Evolutionary conservation across 1,139 yeast species (phyloP).

Genomic region (Nakaseomyces bracarensis): DNA sequence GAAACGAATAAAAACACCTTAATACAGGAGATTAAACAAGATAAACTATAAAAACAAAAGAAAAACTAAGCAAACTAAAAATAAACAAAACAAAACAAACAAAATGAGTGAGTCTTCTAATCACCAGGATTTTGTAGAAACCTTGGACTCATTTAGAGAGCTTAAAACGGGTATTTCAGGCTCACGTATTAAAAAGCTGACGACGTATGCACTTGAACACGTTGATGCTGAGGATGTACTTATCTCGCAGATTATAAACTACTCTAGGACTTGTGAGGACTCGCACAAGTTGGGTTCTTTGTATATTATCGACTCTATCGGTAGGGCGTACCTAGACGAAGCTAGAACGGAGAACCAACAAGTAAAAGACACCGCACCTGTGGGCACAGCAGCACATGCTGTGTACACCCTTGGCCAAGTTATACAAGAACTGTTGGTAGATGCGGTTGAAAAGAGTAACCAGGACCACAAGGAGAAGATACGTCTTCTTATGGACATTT

Average conservation of each 20-base stretch:
- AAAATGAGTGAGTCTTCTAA: conserved; percentile 9
- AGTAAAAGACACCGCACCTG: conserved; percentile 41
- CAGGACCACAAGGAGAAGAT: conserved; percentile 58
- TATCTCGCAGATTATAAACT: conserved; percentile 34
- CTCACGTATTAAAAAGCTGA: conserved; percentile 79
- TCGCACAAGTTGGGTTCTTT: conserved; percentile 84
- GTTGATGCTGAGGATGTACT: conserved; percentile 37
- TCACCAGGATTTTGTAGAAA: conserved; percentile 55
- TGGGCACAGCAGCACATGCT: conserved; percentile 72
- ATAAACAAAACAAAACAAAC: background rate
- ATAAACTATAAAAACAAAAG: background rate
- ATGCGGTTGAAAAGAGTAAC: conserved; percentile 47
- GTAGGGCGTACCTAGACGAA: conserved; percentile 75
- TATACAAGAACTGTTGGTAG: conserved; percentile 51
- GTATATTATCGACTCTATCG: conserved; percentile 87
- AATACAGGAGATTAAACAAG: too few relatives aligned
- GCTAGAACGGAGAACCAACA: conserved; percentile 48
- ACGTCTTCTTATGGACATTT: conserved; percentile 76
- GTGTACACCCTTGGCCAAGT: conserved; percentile 51
- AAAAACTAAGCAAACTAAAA: background rate
- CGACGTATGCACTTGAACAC: conserved; percentile 67
- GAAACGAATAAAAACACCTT: too few relatives aligned
- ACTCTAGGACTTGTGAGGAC: conserved; percentile 66
- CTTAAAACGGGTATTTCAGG: conserved; percentile 93
- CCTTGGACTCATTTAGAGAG: conserved; percentile 63